Base-by-base conservation (phyloP, 2,329 filamentous ascomycete genomes). In the Monosporascus sp. region DNA sequence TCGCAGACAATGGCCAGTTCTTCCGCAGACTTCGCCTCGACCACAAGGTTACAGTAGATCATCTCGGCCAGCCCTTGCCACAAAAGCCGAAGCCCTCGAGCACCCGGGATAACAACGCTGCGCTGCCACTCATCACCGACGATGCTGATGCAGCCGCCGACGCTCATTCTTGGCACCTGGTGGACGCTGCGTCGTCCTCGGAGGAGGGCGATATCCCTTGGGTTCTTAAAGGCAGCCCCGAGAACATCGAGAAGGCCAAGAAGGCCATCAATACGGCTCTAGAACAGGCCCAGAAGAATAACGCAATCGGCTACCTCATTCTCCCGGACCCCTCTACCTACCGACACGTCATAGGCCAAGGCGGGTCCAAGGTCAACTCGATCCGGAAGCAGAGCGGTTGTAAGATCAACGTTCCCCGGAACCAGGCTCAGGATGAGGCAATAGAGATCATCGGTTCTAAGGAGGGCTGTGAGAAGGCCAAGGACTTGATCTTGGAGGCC, bases 381-480 rank as follows among this genome's bases (percentile, higher is more conserved):
- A 97, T 99, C 68, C 86, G 94, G 62, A 91, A 90, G 75, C 85
- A 94, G 77, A 97, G 91, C 50, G 89, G 89, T 52, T 97, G 92
- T 73, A 91, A 88, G 74, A 95, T 99, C 68, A 91, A 92, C 60
- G 93, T 99, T 41, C 94, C 94, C 22, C 86, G 89, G 60, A 87
- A 90, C 65, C 88, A 95, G 71, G 77, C 76, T 46, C 77, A 75
- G 58, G 79, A 81, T 48, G 92, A 97, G 71, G 90, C 93, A 4
- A 97, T 99, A 68, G 91, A 96, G 75, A 88, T 99, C 64, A 78
- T 87, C 37, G 94, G 94, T 40, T 82, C 80, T 52, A 82, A 82
- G 66, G 88, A 91, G 17, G 91, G 89, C 14, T 84, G 96, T 38
- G 90, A 97, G 72, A 81, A 88, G 70, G 94, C 94, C 49, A 91